These are phyloP conservation scores for Kodamaea sp. DNA, from an alignment of 1,139 yeast species.

Conservation along the genomic window DNA sequence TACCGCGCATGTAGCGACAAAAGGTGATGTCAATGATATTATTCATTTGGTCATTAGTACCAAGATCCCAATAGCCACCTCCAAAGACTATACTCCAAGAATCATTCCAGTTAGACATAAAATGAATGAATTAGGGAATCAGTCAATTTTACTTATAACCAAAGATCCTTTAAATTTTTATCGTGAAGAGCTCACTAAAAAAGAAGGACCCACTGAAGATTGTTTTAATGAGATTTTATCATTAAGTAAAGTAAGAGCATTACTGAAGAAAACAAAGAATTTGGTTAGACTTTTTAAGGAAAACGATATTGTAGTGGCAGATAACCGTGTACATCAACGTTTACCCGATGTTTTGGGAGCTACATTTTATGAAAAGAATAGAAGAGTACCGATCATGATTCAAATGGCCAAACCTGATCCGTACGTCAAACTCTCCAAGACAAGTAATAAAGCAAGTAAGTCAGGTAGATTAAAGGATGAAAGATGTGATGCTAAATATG, in stretches of 20 bases:
- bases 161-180: slow-evolving; percentile 64
- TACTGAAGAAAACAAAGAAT: slow-evolving; percentile 43
- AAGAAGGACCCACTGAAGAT: slow-evolving; percentile 55
- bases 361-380: slow-evolving; percentile 54
- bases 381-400: slow-evolving; percentile 60
- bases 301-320: slow-evolving; percentile 63
- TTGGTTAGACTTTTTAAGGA: slow-evolving; percentile 50
- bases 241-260: slow-evolving; percentile 49
- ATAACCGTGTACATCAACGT: slow-evolving; percentile 57
- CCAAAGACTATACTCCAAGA: slow-evolving; percentile 60
- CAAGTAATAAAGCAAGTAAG: slow-evolving; percentile 20
- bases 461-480: slow-evolving; percentile 47
- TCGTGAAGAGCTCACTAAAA: slow-evolving; percentile 42
- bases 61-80: slow-evolving; percentile 41
- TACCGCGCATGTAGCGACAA: slow-evolving; percentile 25
- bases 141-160: slow-evolving; percentile 56
- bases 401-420: slow-evolving; percentile 58
- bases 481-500: slow-evolving; percentile 57
- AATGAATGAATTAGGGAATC: slow-evolving; percentile 43
- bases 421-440: slow-evolving; percentile 31
- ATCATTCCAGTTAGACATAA: slow-evolving; percentile 59
- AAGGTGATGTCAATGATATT: slow-evolving; percentile 23
- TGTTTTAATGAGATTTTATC: slow-evolving; percentile 55
- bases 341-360: slow-evolving; percentile 55
- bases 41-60: slow-evolving; percentile 55